phyloP scores from a whole-genome alignment of 2,329 filamentous ascomycete genomes.

The Fusarium chuoi region DNA sequence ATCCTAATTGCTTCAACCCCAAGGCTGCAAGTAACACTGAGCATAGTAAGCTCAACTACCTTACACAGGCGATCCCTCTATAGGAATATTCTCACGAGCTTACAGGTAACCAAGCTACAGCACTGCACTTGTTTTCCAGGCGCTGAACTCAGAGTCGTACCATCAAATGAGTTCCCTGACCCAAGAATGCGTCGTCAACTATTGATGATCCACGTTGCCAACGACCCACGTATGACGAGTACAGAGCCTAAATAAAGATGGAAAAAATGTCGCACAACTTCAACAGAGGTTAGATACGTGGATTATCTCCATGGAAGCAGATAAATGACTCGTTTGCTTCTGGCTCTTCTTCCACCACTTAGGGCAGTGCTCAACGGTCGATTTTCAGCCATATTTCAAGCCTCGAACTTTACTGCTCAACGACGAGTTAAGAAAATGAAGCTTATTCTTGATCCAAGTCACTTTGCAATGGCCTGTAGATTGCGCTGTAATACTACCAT shows the following conservation, averaged over 20 bases:
- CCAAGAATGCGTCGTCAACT: not conserved
- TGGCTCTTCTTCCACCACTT: not conserved
- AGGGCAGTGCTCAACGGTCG: not conserved
- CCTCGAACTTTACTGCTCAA: not conserved
- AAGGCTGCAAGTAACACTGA: not conserved
- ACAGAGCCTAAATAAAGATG: not conserved
- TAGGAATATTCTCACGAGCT: too few relatives aligned
- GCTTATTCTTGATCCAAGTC: not conserved
- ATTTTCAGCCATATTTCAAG: not conserved
- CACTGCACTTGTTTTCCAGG: too few relatives aligned
- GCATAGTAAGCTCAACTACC: not conserved
- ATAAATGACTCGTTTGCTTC: not conserved
- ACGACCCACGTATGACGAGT: conserved; percentile 33
- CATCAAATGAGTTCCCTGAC: not conserved
- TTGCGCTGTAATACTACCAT: not conserved
- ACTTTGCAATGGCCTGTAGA: not conserved
- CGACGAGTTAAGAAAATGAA: not conserved
- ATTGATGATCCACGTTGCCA: conserved; percentile 24
- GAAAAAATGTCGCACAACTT: conserved; percentile 19
- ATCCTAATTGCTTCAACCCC: not conserved
- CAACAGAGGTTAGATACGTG: not conserved
- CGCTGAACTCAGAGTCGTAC: not conserved
- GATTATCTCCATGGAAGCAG: not conserved
- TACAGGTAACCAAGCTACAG: not conserved
- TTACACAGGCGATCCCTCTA: not conserved